Percentiles rank a stretch among this genome's conserved stretches.
phyloP scores from a whole-genome alignment of 257 asterid species.

The Gentiana macrophylla region DNA sequence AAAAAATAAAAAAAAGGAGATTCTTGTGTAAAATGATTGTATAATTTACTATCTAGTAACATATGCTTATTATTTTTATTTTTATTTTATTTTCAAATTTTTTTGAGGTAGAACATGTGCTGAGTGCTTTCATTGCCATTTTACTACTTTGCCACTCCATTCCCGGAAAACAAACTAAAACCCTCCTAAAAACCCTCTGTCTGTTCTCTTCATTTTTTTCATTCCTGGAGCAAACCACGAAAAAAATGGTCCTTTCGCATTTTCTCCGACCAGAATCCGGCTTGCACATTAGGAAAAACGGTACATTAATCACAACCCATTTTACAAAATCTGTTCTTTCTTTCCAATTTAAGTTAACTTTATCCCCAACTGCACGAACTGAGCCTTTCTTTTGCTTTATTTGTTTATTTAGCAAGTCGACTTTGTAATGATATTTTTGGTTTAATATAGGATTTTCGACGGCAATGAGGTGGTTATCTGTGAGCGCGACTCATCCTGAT shows the following conservation, averaged over 20 bases:
- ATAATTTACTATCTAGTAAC: no score
- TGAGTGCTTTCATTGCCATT: no score
- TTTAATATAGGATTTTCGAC: conserved; percentile 16
- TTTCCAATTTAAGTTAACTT: not conserved
- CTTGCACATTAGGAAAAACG: conserved; percentile 15
- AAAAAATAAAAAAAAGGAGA: no score
- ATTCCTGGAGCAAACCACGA: conserved; percentile 5
- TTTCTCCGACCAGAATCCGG: conserved; percentile 28
- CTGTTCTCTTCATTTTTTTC: conserved; percentile 11
- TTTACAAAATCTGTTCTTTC: not conserved
- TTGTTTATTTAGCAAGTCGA: not conserved
- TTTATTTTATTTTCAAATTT: no score
- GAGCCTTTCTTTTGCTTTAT: not conserved
- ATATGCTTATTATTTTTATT: no score
- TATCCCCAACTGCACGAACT: not conserved
- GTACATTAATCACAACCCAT: conserved; percentile 17
- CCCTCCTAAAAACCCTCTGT: conserved; percentile 18
- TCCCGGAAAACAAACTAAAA: conserved; percentile 7
- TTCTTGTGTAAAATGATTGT: no score
- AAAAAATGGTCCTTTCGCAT: conserved; percentile 35
- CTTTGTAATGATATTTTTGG: not conserved
- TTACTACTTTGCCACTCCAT: no score
- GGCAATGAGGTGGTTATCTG: conserved; percentile 17
- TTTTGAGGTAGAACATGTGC: no score
- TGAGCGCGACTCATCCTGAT: conserved; percentile 6